Evolutionary conservation across 441 rosid genomes (phyloP).

Genomic region (Oxalis stricta): DNA sequence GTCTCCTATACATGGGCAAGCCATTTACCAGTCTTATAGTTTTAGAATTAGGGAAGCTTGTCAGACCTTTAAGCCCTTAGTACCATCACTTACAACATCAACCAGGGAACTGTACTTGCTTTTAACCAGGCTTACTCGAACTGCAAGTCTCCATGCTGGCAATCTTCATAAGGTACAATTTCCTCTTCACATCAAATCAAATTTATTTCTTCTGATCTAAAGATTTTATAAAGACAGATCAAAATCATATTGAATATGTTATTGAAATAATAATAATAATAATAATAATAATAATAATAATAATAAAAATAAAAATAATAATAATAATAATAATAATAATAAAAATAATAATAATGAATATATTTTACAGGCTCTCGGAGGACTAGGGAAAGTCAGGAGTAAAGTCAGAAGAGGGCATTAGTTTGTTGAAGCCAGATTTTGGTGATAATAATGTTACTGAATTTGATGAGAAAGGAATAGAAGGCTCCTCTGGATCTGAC

Average conservation of each 20-base stretch:
- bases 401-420: constrained; percentile 44
- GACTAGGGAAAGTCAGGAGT: constrained; percentile 65
- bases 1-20: constrained; percentile 86
- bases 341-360: too few species aligned
- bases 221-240: too few species aligned
- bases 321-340: too few species aligned
- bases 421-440: constrained; percentile 38
- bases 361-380: constrained; percentile 75
- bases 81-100: constrained; percentile 43
- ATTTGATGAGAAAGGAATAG: constrained; percentile 30
- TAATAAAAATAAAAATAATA: too few species aligned
- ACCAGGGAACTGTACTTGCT: constrained; percentile 58
- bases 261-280: too few species aligned
- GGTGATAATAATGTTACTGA: constrained; percentile 24
- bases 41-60: constrained; percentile 65
- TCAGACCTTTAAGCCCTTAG: constrained; percentile 50
- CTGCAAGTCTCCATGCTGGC: constrained; percentile 89
- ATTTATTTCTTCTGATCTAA: too few species aligned
- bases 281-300: too few species aligned
- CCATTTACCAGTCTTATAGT: constrained; percentile 80
- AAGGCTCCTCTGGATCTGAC: constrained; percentile 30
- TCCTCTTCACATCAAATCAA: constrained; percentile 5
- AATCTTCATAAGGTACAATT: constrained; percentile 65
- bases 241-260: too few species aligned
- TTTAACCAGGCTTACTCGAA: constrained; percentile 65